Evolutionary conservation across 2,329 filamentous ascomycete genomes (phyloP), one percentile per base, ranked within the genome.

Genomic region (Rasamsonia emersonii): DNA sequence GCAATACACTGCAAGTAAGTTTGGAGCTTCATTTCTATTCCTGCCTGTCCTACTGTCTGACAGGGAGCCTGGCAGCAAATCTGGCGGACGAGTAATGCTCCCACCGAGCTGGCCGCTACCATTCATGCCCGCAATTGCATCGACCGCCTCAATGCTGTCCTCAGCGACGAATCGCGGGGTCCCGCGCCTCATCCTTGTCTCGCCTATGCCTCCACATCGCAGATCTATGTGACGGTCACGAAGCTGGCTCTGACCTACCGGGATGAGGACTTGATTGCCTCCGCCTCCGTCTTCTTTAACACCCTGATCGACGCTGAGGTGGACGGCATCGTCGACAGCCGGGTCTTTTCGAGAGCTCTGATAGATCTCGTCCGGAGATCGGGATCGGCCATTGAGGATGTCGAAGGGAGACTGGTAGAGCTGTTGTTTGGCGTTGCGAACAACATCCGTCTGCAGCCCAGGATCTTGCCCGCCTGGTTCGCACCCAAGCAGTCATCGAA

Each of bases 301-400:
- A 86, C 86, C 10, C 71, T 98, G 41, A 84, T 96, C 49, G 91
- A 98, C 61, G 91, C 86, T 56, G 91, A 96, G 58, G 88, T 95
- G 61, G 91, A 95, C 54, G 86, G 86, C 20, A 93, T 96, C 50
- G 76, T 95, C 28, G 84, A 93, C 51, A 93, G 83, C 50, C 75
- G 80, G 18, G 71, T 76, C 33, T 98, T 98, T 55, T 86, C 91
- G 2, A 75, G 79, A 36, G 89, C 85, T 49, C 61, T 98, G 51
- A 91, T 93, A 51, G 85, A 86, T 46, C 74, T 98, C 38, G 71
- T 95, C 30, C 75, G 86, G 38, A 77, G 80, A 43, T 86, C 89
- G 20, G 51, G 53, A 21, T 54, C 53, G 23, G 79, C 82, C 3
- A 77, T 81, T 21, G 71, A 78, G 32, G 84, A 94, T 36, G 88